These are phyloP conservation scores for Wickerhamiella dianesei DNA, from an alignment of 805 yeast genomes.

Conservation along the genomic window DNA sequence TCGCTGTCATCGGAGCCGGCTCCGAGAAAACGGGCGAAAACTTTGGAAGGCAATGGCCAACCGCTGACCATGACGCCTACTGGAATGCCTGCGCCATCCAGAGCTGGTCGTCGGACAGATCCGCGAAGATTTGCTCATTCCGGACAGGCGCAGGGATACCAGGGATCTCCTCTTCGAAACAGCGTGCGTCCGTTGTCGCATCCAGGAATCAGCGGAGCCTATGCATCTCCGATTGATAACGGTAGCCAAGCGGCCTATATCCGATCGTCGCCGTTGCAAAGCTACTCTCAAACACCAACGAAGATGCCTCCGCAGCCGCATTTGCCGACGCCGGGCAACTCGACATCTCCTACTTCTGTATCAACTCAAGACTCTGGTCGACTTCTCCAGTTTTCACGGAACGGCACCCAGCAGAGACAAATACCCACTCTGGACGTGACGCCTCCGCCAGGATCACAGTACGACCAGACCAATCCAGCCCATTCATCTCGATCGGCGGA, in stretches of 20 bases:
- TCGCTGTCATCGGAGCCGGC: neutral
- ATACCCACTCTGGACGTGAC: neutral
- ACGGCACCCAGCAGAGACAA: too few species aligned
- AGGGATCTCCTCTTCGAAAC: neutral
- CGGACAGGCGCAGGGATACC: neutral
- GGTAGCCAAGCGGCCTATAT: too few species aligned
- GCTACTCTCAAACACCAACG: neutral
- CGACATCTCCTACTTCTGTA: neutral
- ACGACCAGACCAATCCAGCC: neutral
- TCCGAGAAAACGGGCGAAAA: conserved; percentile 16
- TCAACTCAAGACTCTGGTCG: too few species aligned
- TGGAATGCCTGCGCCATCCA: neutral
- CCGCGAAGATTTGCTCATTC: neutral
- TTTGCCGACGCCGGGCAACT: neutral
- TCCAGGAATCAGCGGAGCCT: neutral
- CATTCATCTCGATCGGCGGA: neutral
- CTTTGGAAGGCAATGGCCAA: conserved; percentile 16
- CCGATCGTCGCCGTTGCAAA: neutral
- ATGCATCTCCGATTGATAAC: neutral
- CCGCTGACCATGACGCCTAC: conserved; percentile 4
- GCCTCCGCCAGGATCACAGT: neutral
- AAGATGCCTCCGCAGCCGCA: neutral
- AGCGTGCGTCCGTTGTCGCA: neutral
- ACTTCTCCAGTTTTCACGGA: neutral
- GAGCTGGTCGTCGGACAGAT: neutral